These are phyloP conservation scores for Pythium graminicola DNA, from an alignment of 352 stramenopile genomes.

Conservation along the genomic window DNA sequence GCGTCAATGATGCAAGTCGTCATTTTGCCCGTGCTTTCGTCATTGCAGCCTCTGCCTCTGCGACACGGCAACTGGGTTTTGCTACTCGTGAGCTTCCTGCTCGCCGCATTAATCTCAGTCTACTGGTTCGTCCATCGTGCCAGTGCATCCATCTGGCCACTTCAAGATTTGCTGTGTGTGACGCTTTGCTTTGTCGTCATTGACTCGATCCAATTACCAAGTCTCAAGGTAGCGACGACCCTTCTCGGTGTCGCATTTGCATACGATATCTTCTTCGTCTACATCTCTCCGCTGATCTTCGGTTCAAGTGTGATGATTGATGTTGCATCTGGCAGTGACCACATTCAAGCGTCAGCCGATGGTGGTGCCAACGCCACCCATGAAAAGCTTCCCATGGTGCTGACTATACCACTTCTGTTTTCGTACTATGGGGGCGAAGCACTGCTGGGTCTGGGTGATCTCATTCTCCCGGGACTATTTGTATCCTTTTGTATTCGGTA, in stretches of 20 bases:
- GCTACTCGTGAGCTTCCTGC: conserved; percentile 24
- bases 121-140: conserved; percentile 62
- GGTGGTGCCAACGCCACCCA: conserved; percentile 64
- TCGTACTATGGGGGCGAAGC: conserved; percentile 89
- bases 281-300: conserved; percentile 89
- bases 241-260: conserved; percentile 89
- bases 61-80: conserved; percentile 41
- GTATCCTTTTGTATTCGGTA: conserved; percentile 90
- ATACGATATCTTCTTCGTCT: conserved; percentile 97
- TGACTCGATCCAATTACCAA: conserved; percentile 86
- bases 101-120: conserved; percentile 34
- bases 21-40: no score
- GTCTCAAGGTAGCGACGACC: conserved; percentile 85
- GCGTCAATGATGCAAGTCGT: conserved; percentile 4
- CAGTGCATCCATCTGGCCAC: conserved; percentile 70
- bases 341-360: conserved; percentile 60
- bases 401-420: conserved; percentile 87
- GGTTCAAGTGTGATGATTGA: conserved; percentile 90
- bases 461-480: conserved; percentile 93
- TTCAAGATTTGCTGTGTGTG: conserved; percentile 90
- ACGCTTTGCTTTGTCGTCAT: conserved; percentile 93
- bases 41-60: conserved; percentile 28
- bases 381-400: conserved; percentile 92
- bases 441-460: conserved; percentile 95
- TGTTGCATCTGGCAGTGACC: conserved; percentile 87